Conservation (phyloP, 2,329 filamentous ascomycete species). For the Taxawa tesnikishii region DNA sequence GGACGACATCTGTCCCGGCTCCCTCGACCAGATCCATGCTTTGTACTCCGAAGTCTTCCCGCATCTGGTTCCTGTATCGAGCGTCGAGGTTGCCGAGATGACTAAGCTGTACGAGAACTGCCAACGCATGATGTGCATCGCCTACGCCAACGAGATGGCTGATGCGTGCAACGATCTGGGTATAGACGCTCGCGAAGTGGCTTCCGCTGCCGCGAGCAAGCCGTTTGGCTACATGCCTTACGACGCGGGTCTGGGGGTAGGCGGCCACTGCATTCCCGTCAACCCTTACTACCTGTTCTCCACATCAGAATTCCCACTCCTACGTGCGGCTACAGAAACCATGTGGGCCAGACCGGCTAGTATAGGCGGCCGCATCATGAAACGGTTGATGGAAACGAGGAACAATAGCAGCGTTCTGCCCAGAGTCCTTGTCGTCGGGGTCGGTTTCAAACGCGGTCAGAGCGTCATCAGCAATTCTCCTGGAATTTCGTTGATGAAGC, state of each 20-base stretch:
- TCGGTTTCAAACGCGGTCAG: no score
- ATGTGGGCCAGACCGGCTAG: slow-evolving; percentile 31
- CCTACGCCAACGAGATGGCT: slow-evolving; percentile 45
- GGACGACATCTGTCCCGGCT: slow-evolving; percentile 24
- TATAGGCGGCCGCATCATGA: slow-evolving; percentile 27
- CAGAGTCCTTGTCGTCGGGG: no score
- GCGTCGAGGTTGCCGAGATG: slow-evolving; percentile 45
- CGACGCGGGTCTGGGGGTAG: slow-evolving; percentile 36
- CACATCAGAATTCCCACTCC: slow-evolving; percentile 34
- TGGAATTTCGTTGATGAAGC: no score
- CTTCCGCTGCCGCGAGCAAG: slow-evolving; percentile 34
- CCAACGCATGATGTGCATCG: slow-evolving; percentile 42
- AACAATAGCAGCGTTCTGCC: no score
- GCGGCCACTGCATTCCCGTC: slow-evolving; percentile 44
- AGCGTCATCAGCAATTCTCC: no score
- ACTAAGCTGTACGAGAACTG: slow-evolving; percentile 47
- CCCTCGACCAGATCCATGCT: slow-evolving; percentile 30
- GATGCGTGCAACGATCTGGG: slow-evolving; percentile 34
- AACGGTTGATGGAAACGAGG: no score
- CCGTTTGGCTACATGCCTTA: slow-evolving; percentile 39
- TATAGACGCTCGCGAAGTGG: slow-evolving; percentile 42
- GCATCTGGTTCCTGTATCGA: slow-evolving; percentile 34
- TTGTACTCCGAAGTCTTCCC: slow-evolving; percentile 34
- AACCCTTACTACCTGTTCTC: slow-evolving; percentile 44
- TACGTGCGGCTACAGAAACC: slow-evolving; percentile 29